Base-by-base conservation (phyloP, 768 basidiomycete species). In the Russula sp. region DNA sequence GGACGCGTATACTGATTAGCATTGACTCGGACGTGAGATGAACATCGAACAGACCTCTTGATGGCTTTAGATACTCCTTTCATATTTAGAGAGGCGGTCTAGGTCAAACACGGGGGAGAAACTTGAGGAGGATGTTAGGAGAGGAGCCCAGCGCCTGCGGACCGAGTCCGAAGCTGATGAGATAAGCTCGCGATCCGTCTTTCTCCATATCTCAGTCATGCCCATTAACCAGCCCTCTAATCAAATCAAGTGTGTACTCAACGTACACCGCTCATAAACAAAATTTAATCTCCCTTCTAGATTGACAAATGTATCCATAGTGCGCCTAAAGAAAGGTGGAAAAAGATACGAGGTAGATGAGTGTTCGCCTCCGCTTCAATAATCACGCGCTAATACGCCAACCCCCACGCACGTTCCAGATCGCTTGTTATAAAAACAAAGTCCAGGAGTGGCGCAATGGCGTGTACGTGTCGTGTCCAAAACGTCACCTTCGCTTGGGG, bases 351-450 rank as follows among this genome's bases (percentile, higher is more conserved):
- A 99, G 82, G 95, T 93, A 68, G n/a, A 77, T 72, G 14, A 62
- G 58, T 62, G 18, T 39, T 13, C 51, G 39, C 18, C 10, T n/a
- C 6, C 50, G 49, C 48, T 16, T 47, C 34, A 35, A 57, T 11
- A 40, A 10, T 34, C 44, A n/a, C 3, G 40, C 40, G 9, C 44
- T 35, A 18, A 57, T 16, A 22, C 16, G 27, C 37, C 27, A 37
- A 4, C n/a, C 53, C 34, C 32, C 22, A n/a, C n/a, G n/a, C 2
- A 22, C n/a, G 2, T 37, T 31, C 18, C 66, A 89, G 96, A 90
- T 99, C 70, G 96, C 97, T 42, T 97, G 94, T 75, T 99, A 98
- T 79, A 96, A 98, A 80, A 99, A 99, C 76, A 98, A 98, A 76
- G 97, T 99, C 32, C 92, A 95, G 69, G 95, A 97, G 73, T 99